Evolutionary conservation across 2,329 filamentous ascomycete genomes (phyloP).

Genomic region (Aspergillus latus): DNA sequence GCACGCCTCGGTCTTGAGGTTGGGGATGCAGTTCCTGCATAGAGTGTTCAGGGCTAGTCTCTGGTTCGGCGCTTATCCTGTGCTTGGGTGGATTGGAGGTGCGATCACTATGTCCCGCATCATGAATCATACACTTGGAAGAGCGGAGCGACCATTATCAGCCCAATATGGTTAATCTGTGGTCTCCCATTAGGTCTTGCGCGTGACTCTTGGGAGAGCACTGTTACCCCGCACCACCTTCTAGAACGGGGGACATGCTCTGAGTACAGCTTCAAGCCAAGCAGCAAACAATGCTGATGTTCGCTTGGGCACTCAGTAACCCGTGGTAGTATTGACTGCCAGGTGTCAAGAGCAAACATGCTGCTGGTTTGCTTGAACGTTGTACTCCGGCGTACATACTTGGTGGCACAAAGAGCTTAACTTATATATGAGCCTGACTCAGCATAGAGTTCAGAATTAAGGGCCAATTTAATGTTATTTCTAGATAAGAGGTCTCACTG

Average conservation of each 20-base stretch:
- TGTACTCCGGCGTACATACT: background rate
- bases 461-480: background rate
- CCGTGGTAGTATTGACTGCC: background rate
- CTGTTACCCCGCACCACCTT: background rate
- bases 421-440: background rate
- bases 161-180: too few relatives aligned
- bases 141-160: too few relatives aligned
- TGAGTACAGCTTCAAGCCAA: too few relatives aligned
- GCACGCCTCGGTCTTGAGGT: background rate
- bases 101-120: background rate
- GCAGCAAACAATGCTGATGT: too few relatives aligned
- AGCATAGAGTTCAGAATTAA: background rate
- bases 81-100: background rate
- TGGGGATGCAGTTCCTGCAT: conserved; percentile 1
- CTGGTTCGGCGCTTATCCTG: background rate
- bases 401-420: background rate
- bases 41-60: background rate
- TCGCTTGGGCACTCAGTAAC: background rate
- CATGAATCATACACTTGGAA: background rate
- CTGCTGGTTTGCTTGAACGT: background rate
- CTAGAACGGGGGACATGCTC: background rate
- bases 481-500: background rate
- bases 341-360: background rate
- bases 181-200: background rate
- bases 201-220: too few relatives aligned